Base-by-base conservation (phyloP, 2,329 filamentous ascomycete genomes). In the Fusarium mundagurra region DNA sequence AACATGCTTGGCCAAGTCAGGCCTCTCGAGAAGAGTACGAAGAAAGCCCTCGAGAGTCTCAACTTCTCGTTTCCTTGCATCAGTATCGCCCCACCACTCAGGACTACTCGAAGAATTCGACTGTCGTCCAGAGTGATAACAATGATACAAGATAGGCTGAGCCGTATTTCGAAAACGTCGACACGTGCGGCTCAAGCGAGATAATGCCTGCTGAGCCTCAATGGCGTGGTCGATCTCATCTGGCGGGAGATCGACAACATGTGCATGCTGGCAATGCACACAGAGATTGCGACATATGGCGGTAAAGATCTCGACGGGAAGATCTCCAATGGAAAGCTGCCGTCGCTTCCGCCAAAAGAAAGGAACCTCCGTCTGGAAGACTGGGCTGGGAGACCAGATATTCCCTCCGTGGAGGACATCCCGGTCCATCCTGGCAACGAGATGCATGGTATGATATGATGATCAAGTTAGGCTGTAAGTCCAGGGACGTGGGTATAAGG, bases 221-320 rank as follows among this genome's bases (percentile, higher is more conserved):
- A 76, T 69, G 38, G 73, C 74, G 11, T 55, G 63, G 36, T 74
- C 61, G n/a, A 79, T 77, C 51, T 72, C 71, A 51, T 71, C 58
- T 24, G 74, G 58, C 29, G 76, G 71, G 39, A 79, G 71, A 71
- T 79, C 77, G 61, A 79, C 77, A 41, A 75, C 76, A 60, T 74
- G 77, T 51, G 75, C 54, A 36, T 72, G 67, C 14, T 75, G 77
- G 31, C 77, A 79, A 54, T 79, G 77, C 33, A 73, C 69, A 64
- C 77, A 79, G 18, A 79, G 64, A 47, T 78, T 75, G 29, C 73
- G 73, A 29, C 77, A 79, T 38, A 79, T 77, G n/a, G 75, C 51
- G 31, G 77, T 68, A 33, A 79, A 64, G 53, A 79, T 79, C 74
- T 79, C 77, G 11, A 74, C 73, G 20, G 77, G 77, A 9, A 79